phyloP scores from a whole-genome alignment of 2,329 filamentous ascomycete species.

The Ilyonectria mors-panacis region DNA sequence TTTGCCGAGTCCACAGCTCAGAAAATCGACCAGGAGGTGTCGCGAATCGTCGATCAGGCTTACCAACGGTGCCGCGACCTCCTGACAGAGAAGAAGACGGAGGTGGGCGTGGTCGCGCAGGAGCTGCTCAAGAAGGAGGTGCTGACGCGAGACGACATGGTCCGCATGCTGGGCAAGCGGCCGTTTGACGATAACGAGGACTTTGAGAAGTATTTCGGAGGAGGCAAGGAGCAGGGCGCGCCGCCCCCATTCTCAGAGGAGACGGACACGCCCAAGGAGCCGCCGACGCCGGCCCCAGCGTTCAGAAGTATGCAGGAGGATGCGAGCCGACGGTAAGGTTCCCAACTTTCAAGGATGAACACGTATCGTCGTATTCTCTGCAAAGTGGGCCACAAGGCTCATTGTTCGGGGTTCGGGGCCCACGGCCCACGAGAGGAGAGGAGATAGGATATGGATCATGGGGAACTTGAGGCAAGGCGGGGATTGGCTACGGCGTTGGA shows the following conservation, averaged over 20 bases:
- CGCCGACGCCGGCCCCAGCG: slow-evolving; percentile 57
- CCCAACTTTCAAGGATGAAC: background rate
- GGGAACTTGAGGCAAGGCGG: slow-evolving; percentile 40
- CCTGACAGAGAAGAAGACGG: slow-evolving; percentile 86
- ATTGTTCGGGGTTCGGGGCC: background rate
- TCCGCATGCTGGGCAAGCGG: slow-evolving; percentile 86
- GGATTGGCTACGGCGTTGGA: slow-evolving; percentile 41
- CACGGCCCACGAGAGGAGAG: slow-evolving; percentile 29
- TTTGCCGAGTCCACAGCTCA: slow-evolving; percentile 96
- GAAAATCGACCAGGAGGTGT: slow-evolving; percentile 92
- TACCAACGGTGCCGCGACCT: slow-evolving; percentile 92
- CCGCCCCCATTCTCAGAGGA: slow-evolving; percentile 69
- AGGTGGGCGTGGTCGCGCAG: slow-evolving; percentile 92
- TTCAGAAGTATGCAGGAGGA: slow-evolving; percentile 50
- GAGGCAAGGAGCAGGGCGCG: slow-evolving; percentile 68
- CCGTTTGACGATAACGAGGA: slow-evolving; percentile 88
- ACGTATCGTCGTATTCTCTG: slow-evolving; percentile 4
- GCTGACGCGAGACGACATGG: slow-evolving; percentile 90
- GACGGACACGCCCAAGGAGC: slow-evolving; percentile 58
- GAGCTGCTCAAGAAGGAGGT: slow-evolving; percentile 95
- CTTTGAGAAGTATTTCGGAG: slow-evolving; percentile 94
- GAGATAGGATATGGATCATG: slow-evolving; percentile 31
- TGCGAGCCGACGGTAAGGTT: slow-evolving; percentile 13
- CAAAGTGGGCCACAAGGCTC: slow-evolving; percentile 16
- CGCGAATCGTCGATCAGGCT: slow-evolving; percentile 90